Conservation (phyloP, 2,329 filamentous ascomycete genomes). For the Mycosphaerelloides madeirae region DNA sequence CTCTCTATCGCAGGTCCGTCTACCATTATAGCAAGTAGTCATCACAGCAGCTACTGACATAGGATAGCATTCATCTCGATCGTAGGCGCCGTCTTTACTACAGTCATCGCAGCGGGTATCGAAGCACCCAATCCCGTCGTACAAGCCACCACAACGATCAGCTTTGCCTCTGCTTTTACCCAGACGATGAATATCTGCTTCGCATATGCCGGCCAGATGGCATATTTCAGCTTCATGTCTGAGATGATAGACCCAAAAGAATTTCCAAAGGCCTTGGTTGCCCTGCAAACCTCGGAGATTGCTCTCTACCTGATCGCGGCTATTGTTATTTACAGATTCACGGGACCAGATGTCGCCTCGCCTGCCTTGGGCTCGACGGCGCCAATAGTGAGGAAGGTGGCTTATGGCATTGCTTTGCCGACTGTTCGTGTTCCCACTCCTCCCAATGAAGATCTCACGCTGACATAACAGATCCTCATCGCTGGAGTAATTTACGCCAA, state of each 20-base stretch:
- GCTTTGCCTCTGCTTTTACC: conserved; percentile 52
- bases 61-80: conserved; percentile 49
- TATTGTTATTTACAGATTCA: conserved; percentile 62
- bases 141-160: conserved; percentile 4
- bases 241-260: conserved; percentile 60
- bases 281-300: conserved; percentile 57
- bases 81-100: conserved; percentile 53
- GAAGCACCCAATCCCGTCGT: not conserved
- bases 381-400: conserved; percentile 53
- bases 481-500: conserved; percentile 66
- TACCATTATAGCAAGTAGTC: not conserved
- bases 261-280: conserved; percentile 58
- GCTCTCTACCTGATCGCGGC: conserved; percentile 61
- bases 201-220: conserved; percentile 60
- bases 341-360: conserved; percentile 56
- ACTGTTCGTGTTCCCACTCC: conserved; percentile 36
- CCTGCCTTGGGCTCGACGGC: conserved; percentile 62
- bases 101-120: conserved; percentile 6
- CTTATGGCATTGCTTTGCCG: conserved; percentile 64
- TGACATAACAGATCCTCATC: conserved; percentile 53
- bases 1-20: conserved; percentile 54
- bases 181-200: conserved; percentile 66
- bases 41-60: conserved; percentile 45
- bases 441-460: not conserved
- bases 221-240: conserved; percentile 61